These are phyloP conservation scores for Fusarium heterosporum DNA, from an alignment of 2,329 filamentous ascomycete genomes.

Conservation along the genomic window DNA sequence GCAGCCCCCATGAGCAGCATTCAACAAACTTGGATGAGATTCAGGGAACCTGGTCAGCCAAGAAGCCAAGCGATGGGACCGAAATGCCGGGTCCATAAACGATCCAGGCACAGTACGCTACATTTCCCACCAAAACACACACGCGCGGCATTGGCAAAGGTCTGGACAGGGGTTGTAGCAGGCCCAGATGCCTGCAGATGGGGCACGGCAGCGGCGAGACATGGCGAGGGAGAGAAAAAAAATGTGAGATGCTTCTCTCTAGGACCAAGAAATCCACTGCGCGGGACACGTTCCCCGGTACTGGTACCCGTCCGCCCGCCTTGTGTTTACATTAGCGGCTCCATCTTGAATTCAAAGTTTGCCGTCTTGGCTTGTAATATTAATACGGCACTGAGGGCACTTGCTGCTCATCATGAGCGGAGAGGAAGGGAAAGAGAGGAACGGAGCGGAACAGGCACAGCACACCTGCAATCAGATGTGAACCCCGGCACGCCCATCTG, in stretches of 20 bases:
- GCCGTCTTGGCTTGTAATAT: conserved; percentile 4
- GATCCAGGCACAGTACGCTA: conserved; percentile 34
- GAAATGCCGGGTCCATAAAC: conserved; percentile 29
- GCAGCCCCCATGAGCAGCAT: neutral
- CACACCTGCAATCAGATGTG: neutral
- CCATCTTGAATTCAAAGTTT: conserved; percentile 14
- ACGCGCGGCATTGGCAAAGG: conserved; percentile 38
- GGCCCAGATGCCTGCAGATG: conserved; percentile 29
- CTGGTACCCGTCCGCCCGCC: conserved; percentile 24
- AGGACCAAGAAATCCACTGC: conserved; percentile 16
- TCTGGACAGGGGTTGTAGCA: conserved; percentile 18
- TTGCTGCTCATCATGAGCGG: conserved; percentile 2
- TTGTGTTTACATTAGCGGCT: conserved; percentile 31
- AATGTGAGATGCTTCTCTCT: conserved; percentile 3
- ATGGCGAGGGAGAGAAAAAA: conserved; percentile 9
- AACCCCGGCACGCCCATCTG: neutral
- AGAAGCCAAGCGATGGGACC: conserved; percentile 31
- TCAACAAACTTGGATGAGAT: conserved; percentile 28
- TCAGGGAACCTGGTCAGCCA: neutral
- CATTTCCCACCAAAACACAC: conserved; percentile 12
- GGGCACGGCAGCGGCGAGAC: conserved; percentile 24
- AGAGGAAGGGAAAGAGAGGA: neutral
- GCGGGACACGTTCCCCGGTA: conserved; percentile 36
- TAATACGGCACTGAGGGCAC: neutral
- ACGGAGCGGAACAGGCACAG: conserved; percentile 1